Conservation (phyloP, 306 rosid genomes). For the Quercus variabilis region DNA sequence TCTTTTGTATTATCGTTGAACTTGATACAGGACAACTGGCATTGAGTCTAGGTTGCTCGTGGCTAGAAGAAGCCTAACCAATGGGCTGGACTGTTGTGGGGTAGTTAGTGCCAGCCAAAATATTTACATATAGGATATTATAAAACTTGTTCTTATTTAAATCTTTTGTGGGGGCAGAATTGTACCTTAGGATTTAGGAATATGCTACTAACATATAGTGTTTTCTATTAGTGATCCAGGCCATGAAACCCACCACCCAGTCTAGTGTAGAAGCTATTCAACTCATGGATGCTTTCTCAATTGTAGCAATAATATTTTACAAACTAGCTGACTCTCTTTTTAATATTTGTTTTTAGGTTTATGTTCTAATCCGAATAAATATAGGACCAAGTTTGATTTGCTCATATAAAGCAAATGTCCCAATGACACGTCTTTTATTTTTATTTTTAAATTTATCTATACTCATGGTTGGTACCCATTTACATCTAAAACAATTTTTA, state of each 20-base stretch:
- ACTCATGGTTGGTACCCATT: background rate
- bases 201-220: background rate
- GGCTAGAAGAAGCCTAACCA: background rate
- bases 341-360: background rate
- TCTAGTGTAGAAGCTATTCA: no score
- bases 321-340: background rate
- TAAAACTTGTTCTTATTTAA: background rate
- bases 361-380: no score
- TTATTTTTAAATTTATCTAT: background rate
- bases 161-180: background rate
- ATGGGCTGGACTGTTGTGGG: background rate
- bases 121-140: background rate
- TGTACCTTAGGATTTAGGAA: background rate
- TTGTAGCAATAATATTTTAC: no score
- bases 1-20: no score
- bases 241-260: background rate
- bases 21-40: background rate
- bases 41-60: background rate
- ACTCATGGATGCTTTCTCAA: no score
- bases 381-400: no score
- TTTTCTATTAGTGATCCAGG: background rate
- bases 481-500: background rate
- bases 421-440: no score
- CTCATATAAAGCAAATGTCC: no score
- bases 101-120: background rate